Evolutionary conservation across 495 filamentous ascomycete species (phyloP).

Genomic region (Cairneyella variabilis): DNA sequence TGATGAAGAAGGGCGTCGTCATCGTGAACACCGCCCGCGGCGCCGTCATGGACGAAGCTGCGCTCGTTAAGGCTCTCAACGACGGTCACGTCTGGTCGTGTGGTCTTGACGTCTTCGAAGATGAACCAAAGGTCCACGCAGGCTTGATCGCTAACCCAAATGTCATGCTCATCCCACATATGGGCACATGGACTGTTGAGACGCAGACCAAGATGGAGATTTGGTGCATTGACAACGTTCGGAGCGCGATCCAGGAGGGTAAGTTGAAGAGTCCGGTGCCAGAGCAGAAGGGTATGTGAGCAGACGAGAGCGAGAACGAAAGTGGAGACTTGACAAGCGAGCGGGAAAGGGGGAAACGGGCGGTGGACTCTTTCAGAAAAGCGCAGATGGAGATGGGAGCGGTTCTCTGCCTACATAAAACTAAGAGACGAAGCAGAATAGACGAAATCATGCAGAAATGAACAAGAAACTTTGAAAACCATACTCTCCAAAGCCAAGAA

Average conservation of each 20-base stretch:
- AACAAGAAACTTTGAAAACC: too few species aligned
- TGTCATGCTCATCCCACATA: slow-evolving; percentile 75
- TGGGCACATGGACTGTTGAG: slow-evolving; percentile 63
- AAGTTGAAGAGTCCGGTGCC: slow-evolving; percentile 64
- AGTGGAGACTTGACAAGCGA: too few species aligned
- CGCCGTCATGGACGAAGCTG: slow-evolving; percentile 72
- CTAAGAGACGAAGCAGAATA: too few species aligned
- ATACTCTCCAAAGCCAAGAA: too few species aligned
- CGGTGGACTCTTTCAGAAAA: too few species aligned
- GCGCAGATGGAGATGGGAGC: too few species aligned
- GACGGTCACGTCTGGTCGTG: slow-evolving; percentile 61
- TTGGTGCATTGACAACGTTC: slow-evolving; percentile 65
- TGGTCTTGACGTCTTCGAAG: slow-evolving; percentile 80
- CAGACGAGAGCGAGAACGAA: not conserved
- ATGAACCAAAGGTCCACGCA: slow-evolving; percentile 69
- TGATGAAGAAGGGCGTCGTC: slow-evolving; percentile 76
- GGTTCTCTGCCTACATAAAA: too few species aligned
- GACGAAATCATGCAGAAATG: too few species aligned
- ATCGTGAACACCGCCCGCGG: slow-evolving; percentile 83
- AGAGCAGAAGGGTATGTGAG: slow-evolving; percentile 51
- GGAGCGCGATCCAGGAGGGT: slow-evolving; percentile 58
- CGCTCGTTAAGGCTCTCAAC: slow-evolving; percentile 65
- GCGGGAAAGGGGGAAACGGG: too few species aligned
- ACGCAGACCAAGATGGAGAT: slow-evolving; percentile 76
- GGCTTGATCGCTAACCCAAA: slow-evolving; percentile 65